These are phyloP conservation scores for Diaporthe aspalathi DNA, from an alignment of 2,329 filamentous ascomycete genomes.

Conservation along the genomic window DNA sequence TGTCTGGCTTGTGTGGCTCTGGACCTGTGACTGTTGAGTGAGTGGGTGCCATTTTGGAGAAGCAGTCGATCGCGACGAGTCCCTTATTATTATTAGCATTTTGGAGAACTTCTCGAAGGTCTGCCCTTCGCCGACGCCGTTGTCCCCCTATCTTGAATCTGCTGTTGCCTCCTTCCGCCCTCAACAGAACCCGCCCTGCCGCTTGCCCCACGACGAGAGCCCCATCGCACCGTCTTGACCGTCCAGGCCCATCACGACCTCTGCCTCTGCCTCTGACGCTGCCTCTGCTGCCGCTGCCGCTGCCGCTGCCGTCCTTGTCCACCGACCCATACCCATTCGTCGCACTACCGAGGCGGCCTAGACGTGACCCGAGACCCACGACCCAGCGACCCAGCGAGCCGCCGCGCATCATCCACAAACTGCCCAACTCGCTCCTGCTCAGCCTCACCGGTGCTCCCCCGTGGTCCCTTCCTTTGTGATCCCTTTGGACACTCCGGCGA, in stretches of 20 bases:
- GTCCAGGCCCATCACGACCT: conserved; percentile 6
- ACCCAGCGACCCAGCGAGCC: conserved; percentile 32
- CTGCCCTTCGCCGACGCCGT: conserved; percentile 11
- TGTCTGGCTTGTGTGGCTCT: no score
- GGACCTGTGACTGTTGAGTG: no score
- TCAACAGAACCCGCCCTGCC: conserved; percentile 2
- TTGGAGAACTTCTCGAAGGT: no score
- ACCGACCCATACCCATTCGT: conserved; percentile 11
- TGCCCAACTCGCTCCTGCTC: conserved; percentile 35
- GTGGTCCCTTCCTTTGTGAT: conserved; percentile 24
- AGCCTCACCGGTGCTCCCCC: conserved; percentile 34
- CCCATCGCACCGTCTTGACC: conserved; percentile 14
- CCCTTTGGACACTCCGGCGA: conserved; percentile 26
- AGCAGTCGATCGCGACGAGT: conserved; percentile 19
- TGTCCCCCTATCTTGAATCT: conserved; percentile 7
- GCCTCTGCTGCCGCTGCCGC: background rate
- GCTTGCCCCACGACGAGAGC: conserved; percentile 29
- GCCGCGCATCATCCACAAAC: conserved; percentile 28
- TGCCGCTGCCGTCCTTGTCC: no score
- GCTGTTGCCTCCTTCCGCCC: conserved; percentile 5
- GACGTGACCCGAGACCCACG: conserved; percentile 21
- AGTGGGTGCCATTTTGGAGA: background rate
- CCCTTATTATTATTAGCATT: no score
- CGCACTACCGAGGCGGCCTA: conserved; percentile 8
- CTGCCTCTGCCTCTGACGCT: background rate